Base-by-base conservation (phyloP, 805 yeast genomes). In the Spathaspora passalidarum region DNA sequence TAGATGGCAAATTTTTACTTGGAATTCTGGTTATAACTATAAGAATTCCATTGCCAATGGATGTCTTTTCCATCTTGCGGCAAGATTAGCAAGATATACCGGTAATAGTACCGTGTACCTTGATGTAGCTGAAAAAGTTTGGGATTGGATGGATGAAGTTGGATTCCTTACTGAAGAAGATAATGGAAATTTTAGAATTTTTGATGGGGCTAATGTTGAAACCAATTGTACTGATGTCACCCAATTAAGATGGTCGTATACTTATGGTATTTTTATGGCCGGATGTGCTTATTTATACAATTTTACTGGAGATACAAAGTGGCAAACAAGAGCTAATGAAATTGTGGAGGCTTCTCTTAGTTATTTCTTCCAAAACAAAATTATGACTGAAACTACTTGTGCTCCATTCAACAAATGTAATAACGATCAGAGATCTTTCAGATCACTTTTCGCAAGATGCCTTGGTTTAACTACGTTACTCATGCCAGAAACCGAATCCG, bases 21-120 rank as follows among this genome's bases (percentile, higher is more conserved):
- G 96, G 96, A 92, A 92, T 63, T 76, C 88, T 5, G 99, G 98
- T 50, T 92, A 90, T 63, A 86, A 88, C 63, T 92, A 92, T 67
- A 92, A 92, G 65, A 92, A 92, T 64, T 72, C 96, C 32, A 88
- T 91, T 48, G 77, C 95, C n/a, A 91, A 88, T 64, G 97, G 96
- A 21, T 87, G 91, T 42, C 71, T 91, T 45, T 90, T 91, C 78
- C 89, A 88, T 55, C 62, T 91, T 35, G 95, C 87, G 14, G 94
- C 97, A 0, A 76, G 97, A 51, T 75, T 91, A 54, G 94, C 94
- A 2, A 75, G 96, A 55, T 91, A 81, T 65, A 86, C 95, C 1
- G 78, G 78, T 32, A 89, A 91, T 66, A 76, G 74, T 25, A 43
- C 49, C 32, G 43, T 32, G n/a, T 91, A 88, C 56, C 77, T 78